Evolutionary conservation across 345 rosid species (phyloP), one percentile per base, ranked within the genome.

Genomic region (Eucalyptus marginata): DNA sequence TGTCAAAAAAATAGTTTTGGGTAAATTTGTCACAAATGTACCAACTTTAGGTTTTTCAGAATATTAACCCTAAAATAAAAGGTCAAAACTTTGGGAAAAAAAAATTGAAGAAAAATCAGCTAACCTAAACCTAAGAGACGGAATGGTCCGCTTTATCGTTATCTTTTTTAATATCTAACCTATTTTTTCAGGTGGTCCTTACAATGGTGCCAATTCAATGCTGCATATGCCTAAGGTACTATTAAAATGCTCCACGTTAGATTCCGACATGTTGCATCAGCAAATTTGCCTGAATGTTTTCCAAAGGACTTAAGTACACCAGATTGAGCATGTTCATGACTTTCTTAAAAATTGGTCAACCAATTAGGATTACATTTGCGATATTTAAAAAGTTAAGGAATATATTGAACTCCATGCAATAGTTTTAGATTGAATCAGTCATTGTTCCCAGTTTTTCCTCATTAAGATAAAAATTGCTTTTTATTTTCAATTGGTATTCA

Each of bases 11-110:
- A 43, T 43, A 43, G 2, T 43, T 43, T 43, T 1, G 2, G 44
- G 2, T 43, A 43, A 6, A 43, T 43, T 40, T 40, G 5, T 40
- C 40, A 40, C 40, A 40, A 40, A 40, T 40, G 40, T 40, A 4
- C 0, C 5, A 40, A 5, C 1, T 43, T 43, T 1, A 1, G 7
- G 2, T 7, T 7, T 43, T 43, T 43, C 2, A 43, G 2, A 6
- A 2, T 43, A 43, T 7, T 43, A 43, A 43, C 44, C 44, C 7
- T 24, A 56, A 56, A 22, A 56, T 22, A 22, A 56, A 2, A 10
- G 29, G 6, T 24, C 13, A 56, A 24, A 56, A 56, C 13, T 56
- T 4, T 24, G 62, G 13, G 4, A 56, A 56, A 51, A 50, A 56
- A 56, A 22, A 7, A 0, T 54, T 24, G 62, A 8, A 22, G 29